Evolutionary conservation across 495 filamentous ascomycete species (phyloP).

Genomic region (Friedmanniomyces simplex): DNA sequence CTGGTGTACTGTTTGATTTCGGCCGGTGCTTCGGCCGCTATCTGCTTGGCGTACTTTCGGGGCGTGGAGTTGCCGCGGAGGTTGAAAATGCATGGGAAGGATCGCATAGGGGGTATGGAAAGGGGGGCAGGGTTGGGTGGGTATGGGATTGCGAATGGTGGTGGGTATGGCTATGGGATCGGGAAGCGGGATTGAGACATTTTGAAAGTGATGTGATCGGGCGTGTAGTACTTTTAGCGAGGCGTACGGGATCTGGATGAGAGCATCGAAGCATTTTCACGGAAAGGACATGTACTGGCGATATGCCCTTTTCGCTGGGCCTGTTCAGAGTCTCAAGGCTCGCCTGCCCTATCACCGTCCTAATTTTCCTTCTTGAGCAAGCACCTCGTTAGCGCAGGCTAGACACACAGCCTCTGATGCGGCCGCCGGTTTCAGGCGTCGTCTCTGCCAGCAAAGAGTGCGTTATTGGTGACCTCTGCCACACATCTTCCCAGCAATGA

Average conservation of each 20-base stretch:
- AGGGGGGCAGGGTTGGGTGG: conserved; percentile 26
- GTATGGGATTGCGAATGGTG: conserved; percentile 28
- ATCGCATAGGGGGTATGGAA: conserved; percentile 26
- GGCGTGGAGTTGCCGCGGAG: conserved; percentile 48
- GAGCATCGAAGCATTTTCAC: no score
- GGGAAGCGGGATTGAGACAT: conserved; percentile 21
- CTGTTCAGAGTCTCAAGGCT: no score
- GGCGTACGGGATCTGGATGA: neutral
- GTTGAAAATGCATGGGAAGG: conserved; percentile 34
- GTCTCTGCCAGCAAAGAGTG: no score
- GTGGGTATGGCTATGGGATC: conserved; percentile 21
- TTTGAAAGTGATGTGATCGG: neutral
- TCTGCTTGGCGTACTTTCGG: conserved; percentile 51
- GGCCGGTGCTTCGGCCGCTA: conserved; percentile 44
- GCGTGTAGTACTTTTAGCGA: neutral
- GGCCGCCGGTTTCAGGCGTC: no score
- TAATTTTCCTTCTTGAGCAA: no score
- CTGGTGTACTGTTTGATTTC: conserved; percentile 53
- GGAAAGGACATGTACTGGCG: no score
- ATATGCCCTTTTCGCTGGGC: no score
- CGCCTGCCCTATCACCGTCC: no score
- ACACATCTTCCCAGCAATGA: no score
- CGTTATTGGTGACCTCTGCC: no score
- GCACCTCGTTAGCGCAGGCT: no score
- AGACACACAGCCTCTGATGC: no score